Base-by-base conservation (phyloP, 2,329 filamentous ascomycete species). In the Epichloe hybrida region DNA sequence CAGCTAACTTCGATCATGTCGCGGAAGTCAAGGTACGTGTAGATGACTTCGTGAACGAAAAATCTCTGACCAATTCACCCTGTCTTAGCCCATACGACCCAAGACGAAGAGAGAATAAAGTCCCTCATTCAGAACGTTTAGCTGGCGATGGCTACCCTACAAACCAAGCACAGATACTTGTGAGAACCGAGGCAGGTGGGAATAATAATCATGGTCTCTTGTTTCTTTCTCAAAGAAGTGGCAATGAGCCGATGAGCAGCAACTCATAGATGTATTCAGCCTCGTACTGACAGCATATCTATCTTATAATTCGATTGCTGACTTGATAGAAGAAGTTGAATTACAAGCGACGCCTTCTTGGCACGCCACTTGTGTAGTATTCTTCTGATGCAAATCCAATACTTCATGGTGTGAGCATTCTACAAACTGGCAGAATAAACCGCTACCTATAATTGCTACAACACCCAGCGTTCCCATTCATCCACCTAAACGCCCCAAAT, bases 141-240 rank as follows among this genome's bases (percentile, higher is more conserved):
- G 58, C 38, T 66, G 62, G 64, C 59, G 62, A 48, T 68, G 66
- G 66, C 44, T 61, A 50, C 58, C 62, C 35, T 49, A 48, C 43
- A 51, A 46, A 17, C 31, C 41, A 9, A n/a, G 43, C 40, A 40
- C 36, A 23, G 23, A 46, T 49, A 11, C 15, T 21, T 11, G 17
- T 23, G 40, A 46, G 34, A 39, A 42, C 13, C 42, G 13, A 38
- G 42, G 15, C 21, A 23, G 21, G 21, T 1, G 21, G 21, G 4
- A 23, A 23, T 23, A 5, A 23, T 23, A 23, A 38, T 23, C 4
- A 38, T 27, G 23, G 34, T 13, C 15, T 8, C 23, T 40, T 47
- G 23, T 15, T 37, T 43, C 48, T 27, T 36, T 39, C 27, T 20
- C 37, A n/a, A 27, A 17, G 34, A 8, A 41, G 7, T 17, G 35